A percentile compares a stretch with the other conserved stretches of the same genome.
Conservation (phyloP, 2,329 filamentous ascomycete genomes). For the Exserohilum turcica region DNA sequence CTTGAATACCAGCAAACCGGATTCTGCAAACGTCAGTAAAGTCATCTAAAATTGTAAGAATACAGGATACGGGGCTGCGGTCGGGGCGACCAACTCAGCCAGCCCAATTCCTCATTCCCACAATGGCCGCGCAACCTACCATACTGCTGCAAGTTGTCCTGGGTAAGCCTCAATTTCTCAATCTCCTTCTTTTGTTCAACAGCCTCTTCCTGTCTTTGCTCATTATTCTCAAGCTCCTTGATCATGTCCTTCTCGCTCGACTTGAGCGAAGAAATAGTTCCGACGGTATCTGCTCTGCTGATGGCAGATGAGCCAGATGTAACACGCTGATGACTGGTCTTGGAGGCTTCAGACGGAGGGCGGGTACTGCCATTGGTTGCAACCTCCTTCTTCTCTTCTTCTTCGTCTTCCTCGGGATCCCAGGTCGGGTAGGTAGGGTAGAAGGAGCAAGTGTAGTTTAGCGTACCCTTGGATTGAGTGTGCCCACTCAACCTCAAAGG, state of each 20-base stretch:
- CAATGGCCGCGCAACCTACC: conserved; percentile 53
- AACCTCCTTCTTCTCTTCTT: conserved; percentile 46
- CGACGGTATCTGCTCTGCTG: conserved; percentile 42
- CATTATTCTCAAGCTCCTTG: conserved; percentile 54
- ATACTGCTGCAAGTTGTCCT: conserved; percentile 81
- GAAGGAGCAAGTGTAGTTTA: conserved; percentile 86
- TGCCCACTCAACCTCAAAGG: conserved; percentile 76
- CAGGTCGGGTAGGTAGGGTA: conserved; percentile 86
- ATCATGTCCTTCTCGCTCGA: conserved; percentile 50
- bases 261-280: conserved; percentile 51
- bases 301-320: conserved; percentile 30
- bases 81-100: conserved; percentile 36
- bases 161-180: conserved; percentile 77
- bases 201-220: conserved; percentile 54
- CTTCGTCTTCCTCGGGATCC: conserved; percentile 85
- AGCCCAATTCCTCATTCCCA: conserved; percentile 22
- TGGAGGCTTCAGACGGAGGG: conserved; percentile 29
- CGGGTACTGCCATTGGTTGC: conserved; percentile 30
- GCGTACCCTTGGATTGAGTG: conserved; percentile 74
- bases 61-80: conserved; percentile 22
- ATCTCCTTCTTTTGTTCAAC: conserved; percentile 61
- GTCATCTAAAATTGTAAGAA: conserved; percentile 14
- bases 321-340: conserved; percentile 22
- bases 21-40: conserved; percentile 64
- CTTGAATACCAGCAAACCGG: conserved; percentile 91